phyloP scores from a whole-genome alignment of 2,329 filamentous ascomycete species.

The Chaetomiaceae sp. region DNA sequence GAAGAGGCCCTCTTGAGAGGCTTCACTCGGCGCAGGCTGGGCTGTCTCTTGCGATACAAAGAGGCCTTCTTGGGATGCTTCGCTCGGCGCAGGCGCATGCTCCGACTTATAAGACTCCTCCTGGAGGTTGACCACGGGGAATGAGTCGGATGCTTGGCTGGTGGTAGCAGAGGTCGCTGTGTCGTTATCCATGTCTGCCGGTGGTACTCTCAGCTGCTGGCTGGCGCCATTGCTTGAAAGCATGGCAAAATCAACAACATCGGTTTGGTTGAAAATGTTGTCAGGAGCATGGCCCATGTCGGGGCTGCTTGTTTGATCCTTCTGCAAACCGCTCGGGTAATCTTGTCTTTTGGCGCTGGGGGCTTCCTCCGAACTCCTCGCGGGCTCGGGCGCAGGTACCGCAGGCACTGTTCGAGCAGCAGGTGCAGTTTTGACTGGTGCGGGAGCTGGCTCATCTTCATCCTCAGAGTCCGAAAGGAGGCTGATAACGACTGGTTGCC shows the following conservation, averaged over 20 bases:
- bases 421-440: conserved; percentile 5
- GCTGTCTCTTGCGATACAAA: background rate
- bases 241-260: conserved; percentile 18
- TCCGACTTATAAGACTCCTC: background rate
- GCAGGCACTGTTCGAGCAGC: background rate
- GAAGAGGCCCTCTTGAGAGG: conserved; percentile 3
- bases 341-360: background rate
- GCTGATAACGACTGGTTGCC: conserved; percentile 41
- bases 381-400: background rate
- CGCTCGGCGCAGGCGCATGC: conserved; percentile 1
- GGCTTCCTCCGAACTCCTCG: background rate
- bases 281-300: background rate
- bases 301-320: background rate
- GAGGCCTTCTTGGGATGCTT: conserved; percentile 1
- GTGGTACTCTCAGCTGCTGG: background rate
- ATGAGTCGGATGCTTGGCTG: background rate
- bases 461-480: conserved; percentile 43
- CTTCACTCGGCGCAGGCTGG: conserved; percentile 6
- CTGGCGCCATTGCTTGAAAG: background rate
- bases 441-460: conserved; percentile 13
- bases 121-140: background rate
- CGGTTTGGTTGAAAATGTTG: conserved; percentile 8
- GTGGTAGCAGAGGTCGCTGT: background rate
- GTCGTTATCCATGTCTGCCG: background rate
- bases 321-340: background rate